A percentile compares a stretch with the other conserved stretches of the same genome.
phyloP scores from a whole-genome alignment of 2,329 filamentous ascomycete species.

The Colletotrichum magnum region DNA sequence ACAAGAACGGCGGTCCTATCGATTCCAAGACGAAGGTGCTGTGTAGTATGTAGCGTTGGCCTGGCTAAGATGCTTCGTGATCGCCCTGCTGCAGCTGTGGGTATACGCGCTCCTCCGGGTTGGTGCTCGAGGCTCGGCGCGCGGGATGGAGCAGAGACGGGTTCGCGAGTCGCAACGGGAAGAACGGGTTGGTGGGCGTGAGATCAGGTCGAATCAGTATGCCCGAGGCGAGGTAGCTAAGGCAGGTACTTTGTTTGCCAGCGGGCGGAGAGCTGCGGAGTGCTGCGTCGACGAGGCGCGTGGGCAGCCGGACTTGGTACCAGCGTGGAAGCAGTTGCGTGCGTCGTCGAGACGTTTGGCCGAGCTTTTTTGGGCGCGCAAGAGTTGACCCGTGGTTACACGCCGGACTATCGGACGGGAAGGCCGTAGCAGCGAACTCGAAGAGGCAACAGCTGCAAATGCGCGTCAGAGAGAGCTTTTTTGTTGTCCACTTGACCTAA shows the following conservation, averaged over 20 bases:
- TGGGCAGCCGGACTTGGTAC: slow-evolving; percentile 33
- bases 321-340: slow-evolving; percentile 16
- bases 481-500: slow-evolving; percentile 28
- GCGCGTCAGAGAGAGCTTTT: slow-evolving; percentile 53
- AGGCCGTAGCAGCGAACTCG: slow-evolving; percentile 35
- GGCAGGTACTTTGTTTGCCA: slow-evolving; percentile 26
- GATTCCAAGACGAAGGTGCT: slow-evolving; percentile 27
- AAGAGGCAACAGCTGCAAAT: slow-evolving; percentile 49
- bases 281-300: slow-evolving; percentile 32
- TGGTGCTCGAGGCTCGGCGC: slow-evolving; percentile 37
- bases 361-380: slow-evolving; percentile 35
- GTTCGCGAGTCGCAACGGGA: slow-evolving; percentile 24
- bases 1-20: slow-evolving; percentile 44
- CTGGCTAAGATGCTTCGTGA: slow-evolving; percentile 36
- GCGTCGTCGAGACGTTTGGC: slow-evolving; percentile 29
- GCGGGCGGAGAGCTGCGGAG: slow-evolving; percentile 37
- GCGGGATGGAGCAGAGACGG: slow-evolving; percentile 20
- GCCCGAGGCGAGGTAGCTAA: slow-evolving; percentile 17
- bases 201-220: slow-evolving; percentile 38
- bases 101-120: slow-evolving; percentile 38
- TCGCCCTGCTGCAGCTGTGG: slow-evolving; percentile 41
- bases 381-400: slow-evolving; percentile 40
- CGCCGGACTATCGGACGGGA: slow-evolving; percentile 40
- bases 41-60: slow-evolving; percentile 30
- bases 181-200: slow-evolving; percentile 18